These are phyloP conservation scores for Heliamphora exappendiculata DNA, from an alignment of 148 eudicot species.

Conservation along the genomic window DNA sequence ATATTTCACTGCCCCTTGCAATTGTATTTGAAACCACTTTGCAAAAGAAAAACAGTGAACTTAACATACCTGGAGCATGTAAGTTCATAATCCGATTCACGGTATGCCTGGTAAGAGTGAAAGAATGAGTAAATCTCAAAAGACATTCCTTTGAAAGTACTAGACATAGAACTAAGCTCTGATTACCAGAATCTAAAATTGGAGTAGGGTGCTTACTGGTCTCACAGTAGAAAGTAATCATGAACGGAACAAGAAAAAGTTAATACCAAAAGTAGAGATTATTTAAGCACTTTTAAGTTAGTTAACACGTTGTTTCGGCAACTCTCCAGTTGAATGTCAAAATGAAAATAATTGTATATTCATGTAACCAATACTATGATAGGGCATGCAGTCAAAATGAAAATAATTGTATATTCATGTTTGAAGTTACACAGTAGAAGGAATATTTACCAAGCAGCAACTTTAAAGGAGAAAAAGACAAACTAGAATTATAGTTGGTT, in stretches of 20 bases:
- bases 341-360: too few relatives aligned
- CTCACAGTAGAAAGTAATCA: background rate
- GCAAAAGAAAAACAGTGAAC: background rate
- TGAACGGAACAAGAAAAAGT: background rate
- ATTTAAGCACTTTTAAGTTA: background rate
- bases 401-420: too few relatives aligned
- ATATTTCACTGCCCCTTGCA: background rate
- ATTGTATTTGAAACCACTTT: background rate
- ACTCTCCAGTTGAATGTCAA: too few relatives aligned
- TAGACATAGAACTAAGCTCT: background rate
- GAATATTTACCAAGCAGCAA: too few relatives aligned
- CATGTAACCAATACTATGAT: too few relatives aligned
- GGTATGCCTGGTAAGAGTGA: slow-evolving; percentile 54
- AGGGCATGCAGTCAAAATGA: too few relatives aligned
- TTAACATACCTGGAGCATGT: slow-evolving; percentile 75
- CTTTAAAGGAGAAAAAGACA: too few relatives aligned
- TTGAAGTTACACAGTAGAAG: too few relatives aligned
- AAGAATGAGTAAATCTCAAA: background rate
- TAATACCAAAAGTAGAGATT: background rate
- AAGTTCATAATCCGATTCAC: slow-evolving; percentile 87
- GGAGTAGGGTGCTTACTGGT: background rate
- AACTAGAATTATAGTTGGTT: too few relatives aligned
- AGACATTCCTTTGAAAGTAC: background rate
- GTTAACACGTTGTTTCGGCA: too few relatives aligned
- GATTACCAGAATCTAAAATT: background rate